phyloP scores from a whole-genome alignment of 106 monocot species.

The Phalaenopsis equestris region DNA sequence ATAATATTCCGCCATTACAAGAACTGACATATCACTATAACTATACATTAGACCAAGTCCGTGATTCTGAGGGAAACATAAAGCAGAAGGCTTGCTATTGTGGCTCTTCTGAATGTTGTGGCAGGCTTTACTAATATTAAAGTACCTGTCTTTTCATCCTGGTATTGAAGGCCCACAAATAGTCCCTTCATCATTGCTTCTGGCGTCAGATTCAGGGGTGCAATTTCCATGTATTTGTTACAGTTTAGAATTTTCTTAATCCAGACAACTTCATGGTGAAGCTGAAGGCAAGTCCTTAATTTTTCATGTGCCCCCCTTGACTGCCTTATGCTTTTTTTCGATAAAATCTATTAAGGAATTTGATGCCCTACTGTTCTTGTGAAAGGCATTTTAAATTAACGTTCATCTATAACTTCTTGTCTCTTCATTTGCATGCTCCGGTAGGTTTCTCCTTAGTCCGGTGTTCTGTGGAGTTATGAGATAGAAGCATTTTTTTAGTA shows the following conservation, averaged over 20 bases:
- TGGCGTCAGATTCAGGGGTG: not conserved
- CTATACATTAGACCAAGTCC: slow-evolving; percentile 55
- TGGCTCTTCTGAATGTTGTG: slow-evolving; percentile 64
- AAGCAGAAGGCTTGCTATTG: slow-evolving; percentile 60
- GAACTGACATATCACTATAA: slow-evolving; percentile 90
- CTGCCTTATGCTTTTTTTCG: not conserved
- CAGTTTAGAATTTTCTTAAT: not conserved
- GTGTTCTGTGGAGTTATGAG: not conserved
- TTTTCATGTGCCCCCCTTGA: not conserved
- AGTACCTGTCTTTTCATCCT: not conserved
- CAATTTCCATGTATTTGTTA: not conserved
- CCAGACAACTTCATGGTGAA: not conserved
- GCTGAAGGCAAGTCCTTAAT: not conserved
- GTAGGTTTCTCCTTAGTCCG: not conserved
- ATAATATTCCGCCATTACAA: slow-evolving; percentile 80
- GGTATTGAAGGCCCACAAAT: not conserved
- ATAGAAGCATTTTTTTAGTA: not conserved
- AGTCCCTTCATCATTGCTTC: not conserved
- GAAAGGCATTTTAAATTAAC: not conserved
- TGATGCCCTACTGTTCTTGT: not conserved
- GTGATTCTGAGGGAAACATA: slow-evolving; percentile 59
- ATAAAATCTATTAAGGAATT: not conserved
- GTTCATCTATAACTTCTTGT: not conserved
- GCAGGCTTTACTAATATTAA: slow-evolving; percentile 53
- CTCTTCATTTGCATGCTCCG: not conserved